Evolutionary conservation across 495 filamentous ascomycete genomes (phyloP), one percentile per base, ranked within the genome.

Genomic region (Tuber melanosporum): DNA sequence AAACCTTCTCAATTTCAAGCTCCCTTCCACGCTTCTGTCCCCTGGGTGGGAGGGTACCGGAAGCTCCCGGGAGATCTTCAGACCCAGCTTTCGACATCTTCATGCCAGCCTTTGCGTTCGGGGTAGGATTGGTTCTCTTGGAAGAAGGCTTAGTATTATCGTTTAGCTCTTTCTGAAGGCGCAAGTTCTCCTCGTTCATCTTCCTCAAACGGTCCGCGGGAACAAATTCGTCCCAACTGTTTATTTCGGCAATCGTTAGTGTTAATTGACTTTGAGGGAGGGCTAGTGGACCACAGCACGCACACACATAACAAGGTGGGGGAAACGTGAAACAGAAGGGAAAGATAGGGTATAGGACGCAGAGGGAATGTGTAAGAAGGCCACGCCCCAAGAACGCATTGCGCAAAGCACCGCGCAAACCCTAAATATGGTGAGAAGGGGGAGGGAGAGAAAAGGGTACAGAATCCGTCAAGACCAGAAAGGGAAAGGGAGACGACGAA

Each of bases 191-290:
- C 52, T 97, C 93, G 49, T 90, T 97, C 85, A 93, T 91, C 87
- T 98, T 98, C 75, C 95, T 91, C 20, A 99, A 90, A 74, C 95
- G 93, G 84, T 98, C 95, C 84, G 95, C 91, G 14, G 93, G 90
- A 57, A 98, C 95, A 94, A 95, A 98, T 87, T 99, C 95, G 86
- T 99, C 95, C 95, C 95, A 99, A 70, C 92, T 93, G 46, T 45
- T 49, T 15, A 49, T 49, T 42, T n/a, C 71, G 70, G 66, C 70
- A 71, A 66, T 66, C 26, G 10, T 36, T 4, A 36, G 57, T 36
- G 26, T 66, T 36, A 8, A 17, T 66, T 36, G 15, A 36, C 14
- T 3, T 20, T 66, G 26, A 3, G n/a, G 14, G 57, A 6, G 7
- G 26, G 12, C 9, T 3, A 36, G 57, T 36, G 26, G 26, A 19